Conservation (phyloP, 2,329 filamentous ascomycete genomes). For the Hypoxylon sp. region DNA sequence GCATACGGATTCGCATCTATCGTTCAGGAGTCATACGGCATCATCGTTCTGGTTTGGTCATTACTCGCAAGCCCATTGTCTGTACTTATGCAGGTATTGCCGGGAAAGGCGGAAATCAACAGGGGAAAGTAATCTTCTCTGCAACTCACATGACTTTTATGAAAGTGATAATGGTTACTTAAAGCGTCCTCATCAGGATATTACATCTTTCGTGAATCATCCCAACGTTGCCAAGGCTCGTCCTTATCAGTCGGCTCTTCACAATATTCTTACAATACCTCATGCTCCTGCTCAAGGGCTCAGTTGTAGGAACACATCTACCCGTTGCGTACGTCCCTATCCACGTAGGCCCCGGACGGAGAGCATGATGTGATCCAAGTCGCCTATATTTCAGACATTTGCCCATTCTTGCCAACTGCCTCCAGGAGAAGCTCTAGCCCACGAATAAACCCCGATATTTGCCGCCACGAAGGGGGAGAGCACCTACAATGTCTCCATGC, state of each 20-base stretch:
- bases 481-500: too few species aligned
- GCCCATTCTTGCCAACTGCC: not conserved
- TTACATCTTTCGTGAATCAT: not conserved
- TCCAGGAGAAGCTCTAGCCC: too few species aligned
- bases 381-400: not conserved
- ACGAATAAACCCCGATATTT: too few species aligned
- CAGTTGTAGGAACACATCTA: not conserved
- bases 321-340: not conserved
- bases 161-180: conserved; percentile 10
- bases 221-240: not conserved
- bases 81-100: conserved; percentile 47
- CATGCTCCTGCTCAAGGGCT: too few species aligned
- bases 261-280: too few species aligned
- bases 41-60: conserved; percentile 50
- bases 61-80: conserved; percentile 42
- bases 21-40: conserved; percentile 51
- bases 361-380: not conserved
- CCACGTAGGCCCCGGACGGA: not conserved
- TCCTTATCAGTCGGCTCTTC: not conserved
- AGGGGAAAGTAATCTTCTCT: conserved; percentile 42
- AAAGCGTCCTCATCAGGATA: not conserved
- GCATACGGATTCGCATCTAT: conserved; percentile 47
- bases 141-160: conserved; percentile 6
- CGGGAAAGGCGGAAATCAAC: conserved; percentile 43
- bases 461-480: too few species aligned